phyloP scores from a whole-genome alignment of 768 basidiomycete species.

The Russula vinacea region DNA sequence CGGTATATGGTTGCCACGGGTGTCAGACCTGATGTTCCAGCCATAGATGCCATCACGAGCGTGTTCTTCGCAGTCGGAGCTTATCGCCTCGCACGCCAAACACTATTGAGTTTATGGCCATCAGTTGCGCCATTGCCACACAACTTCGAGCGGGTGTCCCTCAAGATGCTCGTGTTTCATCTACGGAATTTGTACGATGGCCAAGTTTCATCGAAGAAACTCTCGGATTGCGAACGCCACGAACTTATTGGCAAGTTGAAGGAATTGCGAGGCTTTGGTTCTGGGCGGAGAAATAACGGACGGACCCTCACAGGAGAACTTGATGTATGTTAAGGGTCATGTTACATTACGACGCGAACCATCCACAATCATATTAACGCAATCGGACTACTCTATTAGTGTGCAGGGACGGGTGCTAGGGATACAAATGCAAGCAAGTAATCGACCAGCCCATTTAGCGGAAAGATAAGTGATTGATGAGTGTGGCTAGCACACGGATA shows the following conservation, averaged over 20 bases:
- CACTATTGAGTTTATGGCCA: conserved; percentile 61
- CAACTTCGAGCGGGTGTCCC: conserved; percentile 42
- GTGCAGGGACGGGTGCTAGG: conserved; percentile 6
- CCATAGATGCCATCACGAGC: conserved; percentile 67
- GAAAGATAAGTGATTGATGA: conserved; percentile 9
- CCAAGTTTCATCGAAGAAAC: conserved; percentile 28
- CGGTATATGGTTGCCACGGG: conserved; percentile 59
- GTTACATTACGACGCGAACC: conserved; percentile 1
- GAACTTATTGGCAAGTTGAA: conserved; percentile 42
- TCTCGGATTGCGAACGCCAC: conserved; percentile 38
- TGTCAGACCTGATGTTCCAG: conserved; percentile 64
- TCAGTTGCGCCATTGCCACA: conserved; percentile 60
- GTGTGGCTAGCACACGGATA: neutral
- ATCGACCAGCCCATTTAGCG: conserved; percentile 11
- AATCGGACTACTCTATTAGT: conserved; percentile 15
- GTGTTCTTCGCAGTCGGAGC: conserved; percentile 61
- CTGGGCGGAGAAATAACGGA: neutral
- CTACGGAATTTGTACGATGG: conserved; percentile 46
- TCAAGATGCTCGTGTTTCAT: conserved; percentile 45
- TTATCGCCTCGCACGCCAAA: conserved; percentile 47
- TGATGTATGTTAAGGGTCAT: conserved; percentile 11
- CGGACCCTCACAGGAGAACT: conserved; percentile 3
- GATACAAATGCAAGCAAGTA: conserved; percentile 15
- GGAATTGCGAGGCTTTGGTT: conserved; percentile 47
- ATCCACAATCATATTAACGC: conserved; percentile 10